Evolutionary conservation across 1,284 basidiomycete species (phyloP), one percentile per base, ranked within the genome.

Genomic region (Laetiporus sulphureus): DNA sequence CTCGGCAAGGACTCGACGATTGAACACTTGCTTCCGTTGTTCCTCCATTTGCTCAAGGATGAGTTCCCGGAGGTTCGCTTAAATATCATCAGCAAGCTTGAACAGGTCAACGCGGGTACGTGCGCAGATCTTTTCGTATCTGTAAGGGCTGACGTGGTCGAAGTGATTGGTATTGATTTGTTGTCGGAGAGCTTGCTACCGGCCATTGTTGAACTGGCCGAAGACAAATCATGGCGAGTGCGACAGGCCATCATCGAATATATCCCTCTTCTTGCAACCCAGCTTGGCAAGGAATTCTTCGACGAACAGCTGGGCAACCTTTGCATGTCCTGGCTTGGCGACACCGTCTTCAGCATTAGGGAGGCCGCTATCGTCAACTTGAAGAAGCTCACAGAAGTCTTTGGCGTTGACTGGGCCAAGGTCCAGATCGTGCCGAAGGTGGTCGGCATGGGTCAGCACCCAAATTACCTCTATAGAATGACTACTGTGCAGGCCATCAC

Each of bases 221-320:
- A 99, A 66, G 96, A 99, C 73, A 99, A 99, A 67, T 97, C 97
- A 54, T 99, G 96, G 96, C 87, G 96, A 38, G 96, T 99, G 32
- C 86, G 96, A 54, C 96, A 99, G 67, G 96, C 96, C 12, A 99
- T 99, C 67, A 99, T 99, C 66, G 96, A 99, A 66, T 98, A 99
- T 68, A 98, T 83, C 66, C 96, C 73, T 18, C 79, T 99, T 18
- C 83, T 99, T 31, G 94, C 96, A 36, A 95, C 89, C 18, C 96
- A 99, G 63, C 79, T 99, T 41, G 96, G 96, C 45, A 92, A 94
- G 54, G 73, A 86, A 27, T 99, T 99, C 73, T 99, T 99, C 59
- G 94, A 99, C 64, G 96, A 99, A 59, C 92, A 97, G 65, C 78
- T 99, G 35, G 90, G 90, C 37, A 91, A 89, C 58, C 73, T 99